phyloP scores from a whole-genome alignment of 1,284 basidiomycete genomes.

The Macrocystidia cucumis region DNA sequence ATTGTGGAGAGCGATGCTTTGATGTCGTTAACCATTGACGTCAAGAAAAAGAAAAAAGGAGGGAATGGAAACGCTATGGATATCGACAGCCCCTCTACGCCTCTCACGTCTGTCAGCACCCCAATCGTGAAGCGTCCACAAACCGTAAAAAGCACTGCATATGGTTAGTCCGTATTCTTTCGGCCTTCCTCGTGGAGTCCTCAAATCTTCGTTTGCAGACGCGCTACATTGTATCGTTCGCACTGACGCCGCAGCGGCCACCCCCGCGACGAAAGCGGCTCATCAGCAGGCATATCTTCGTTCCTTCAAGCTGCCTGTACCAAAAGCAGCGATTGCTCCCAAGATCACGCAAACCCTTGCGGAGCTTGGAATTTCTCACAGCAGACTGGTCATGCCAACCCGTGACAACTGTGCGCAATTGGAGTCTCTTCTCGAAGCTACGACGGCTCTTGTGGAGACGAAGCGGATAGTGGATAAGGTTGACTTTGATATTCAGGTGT shows the following conservation, averaged over 20 bases:
- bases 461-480: slow-evolving; percentile 84
- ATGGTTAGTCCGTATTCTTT: slow-evolving; percentile 33
- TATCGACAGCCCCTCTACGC: slow-evolving; percentile 48
- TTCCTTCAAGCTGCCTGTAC: slow-evolving; percentile 73
- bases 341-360: slow-evolving; percentile 68
- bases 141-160: slow-evolving; percentile 45
- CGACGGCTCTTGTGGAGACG: slow-evolving; percentile 71
- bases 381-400: slow-evolving; percentile 87
- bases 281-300: slow-evolving; percentile 77
- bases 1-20: slow-evolving; percentile 58
- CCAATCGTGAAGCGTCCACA: slow-evolving; percentile 40
- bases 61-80: slow-evolving; percentile 37
- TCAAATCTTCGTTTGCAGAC: slow-evolving; percentile 34
- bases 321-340: slow-evolving; percentile 67
- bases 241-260: slow-evolving; percentile 47
- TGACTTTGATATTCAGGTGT: slow-evolving; percentile 74
- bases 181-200: slow-evolving; percentile 4
- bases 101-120: slow-evolving; percentile 33
- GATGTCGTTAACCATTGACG: slow-evolving; percentile 34
- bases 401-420: slow-evolving; percentile 67
- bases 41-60: slow-evolving; percentile 41
- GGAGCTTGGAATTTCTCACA: slow-evolving; percentile 70
- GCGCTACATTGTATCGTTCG: slow-evolving; percentile 71
- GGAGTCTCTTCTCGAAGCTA: slow-evolving; percentile 67
- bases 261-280: slow-evolving; percentile 59